Evolutionary conservation across 2,329 filamentous ascomycete species (phyloP).

Genomic region (Beauveria caledonica): DNA sequence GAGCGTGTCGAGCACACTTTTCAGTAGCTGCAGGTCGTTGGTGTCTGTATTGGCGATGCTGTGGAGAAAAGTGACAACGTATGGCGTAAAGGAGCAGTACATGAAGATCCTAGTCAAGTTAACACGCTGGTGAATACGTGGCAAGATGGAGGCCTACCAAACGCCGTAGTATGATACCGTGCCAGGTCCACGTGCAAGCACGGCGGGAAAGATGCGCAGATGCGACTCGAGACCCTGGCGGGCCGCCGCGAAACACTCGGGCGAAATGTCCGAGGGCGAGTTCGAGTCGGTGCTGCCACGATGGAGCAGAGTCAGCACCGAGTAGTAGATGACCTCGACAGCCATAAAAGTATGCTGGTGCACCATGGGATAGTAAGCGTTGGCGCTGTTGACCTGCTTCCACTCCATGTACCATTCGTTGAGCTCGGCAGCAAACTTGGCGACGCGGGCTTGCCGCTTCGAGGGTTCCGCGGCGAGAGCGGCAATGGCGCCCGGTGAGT

Average conservation of each 20-base stretch:
- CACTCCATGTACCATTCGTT: constrained; percentile 13
- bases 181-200: constrained; percentile 8
- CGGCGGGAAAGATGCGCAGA: constrained; percentile 12
- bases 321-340: constrained; percentile 16
- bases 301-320: constrained; percentile 15
- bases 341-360: constrained; percentile 14
- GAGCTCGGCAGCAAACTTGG: constrained; percentile 9
- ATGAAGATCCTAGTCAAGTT: constrained; percentile 14
- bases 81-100: constrained; percentile 18
- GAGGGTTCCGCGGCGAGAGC: background rate
- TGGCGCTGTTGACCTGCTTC: constrained; percentile 12
- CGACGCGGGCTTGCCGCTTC: constrained; percentile 3
- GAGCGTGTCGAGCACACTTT: constrained; percentile 7
- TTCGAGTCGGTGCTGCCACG: constrained; percentile 13
- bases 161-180: constrained; percentile 15
- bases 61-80: constrained; percentile 17
- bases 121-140: background rate
- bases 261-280: constrained; percentile 12
- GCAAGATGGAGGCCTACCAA: constrained; percentile 11
- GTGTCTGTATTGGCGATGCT: constrained; percentile 13
- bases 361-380: constrained; percentile 13
- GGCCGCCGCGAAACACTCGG: constrained; percentile 15
- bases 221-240: constrained; percentile 15
- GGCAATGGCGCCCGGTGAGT: constrained; percentile 8
- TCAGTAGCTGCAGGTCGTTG: constrained; percentile 11